Base-by-base conservation (phyloP, 345 rosid species). In the Salix brachista region DNA sequence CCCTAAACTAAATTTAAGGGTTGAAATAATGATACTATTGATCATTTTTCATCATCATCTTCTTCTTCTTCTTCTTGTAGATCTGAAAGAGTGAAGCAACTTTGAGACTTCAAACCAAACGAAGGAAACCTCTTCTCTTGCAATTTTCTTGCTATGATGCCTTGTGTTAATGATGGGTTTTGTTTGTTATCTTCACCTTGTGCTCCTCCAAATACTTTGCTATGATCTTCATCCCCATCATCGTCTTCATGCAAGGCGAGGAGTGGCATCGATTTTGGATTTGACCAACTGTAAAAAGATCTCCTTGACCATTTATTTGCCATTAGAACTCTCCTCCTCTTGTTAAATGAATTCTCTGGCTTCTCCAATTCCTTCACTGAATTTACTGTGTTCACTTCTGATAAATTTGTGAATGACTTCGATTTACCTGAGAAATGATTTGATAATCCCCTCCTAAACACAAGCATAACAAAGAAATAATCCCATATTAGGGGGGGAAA, bases 221-320 rank as follows among this genome's bases (percentile, higher is more conserved):
- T 30, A n/a, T 26, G 61, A 6, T 70, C 39, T 12, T 56, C 28
- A 0, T 56, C 39, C 34, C 41, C 65, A 0, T 72, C 80, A 1
- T 67, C 75, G 6, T 87, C 90, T 67, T 88, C 88, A 50, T 75
- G 73, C 19, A 86, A 36, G 8, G 90, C 80, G 64, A 94, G 91
- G 48, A 89, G 90, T 50, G 97, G 98, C 98, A 91, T 89, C 37
- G 97, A 94, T 74, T 82, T 86, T 5, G 93, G 93, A 81, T 86
- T 86, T 3, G 75, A 75, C 82, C 83, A 89, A 16, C 87, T 76
- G 81, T 90, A 89, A 76, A 87, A 86, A 2, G 79, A 83, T 56
- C 77, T 89, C 52, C 86, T 83, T 8, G 82, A 71, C 75, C 81
- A 84, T 69, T 89, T 88, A 78, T 74, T 87, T 18, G 89, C 92